Percentiles rank a stretch among this genome's conserved stretches.
Evolutionary conservation across 2,329 filamentous ascomycete genomes (phyloP).

Genomic region (Pyricularia sp.): DNA sequence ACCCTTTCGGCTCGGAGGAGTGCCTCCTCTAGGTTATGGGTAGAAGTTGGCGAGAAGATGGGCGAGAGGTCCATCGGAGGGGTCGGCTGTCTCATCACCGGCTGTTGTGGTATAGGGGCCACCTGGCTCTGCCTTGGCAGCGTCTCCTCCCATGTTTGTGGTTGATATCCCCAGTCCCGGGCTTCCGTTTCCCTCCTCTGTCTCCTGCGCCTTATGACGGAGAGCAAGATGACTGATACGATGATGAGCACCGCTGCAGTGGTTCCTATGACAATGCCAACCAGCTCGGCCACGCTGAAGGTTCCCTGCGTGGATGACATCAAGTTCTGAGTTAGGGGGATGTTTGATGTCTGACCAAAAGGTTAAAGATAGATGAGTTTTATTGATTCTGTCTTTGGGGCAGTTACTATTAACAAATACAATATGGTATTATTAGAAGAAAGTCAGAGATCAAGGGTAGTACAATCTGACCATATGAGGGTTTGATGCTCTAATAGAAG

Average conservation of each 20-base stretch:
- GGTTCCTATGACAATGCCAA: background rate
- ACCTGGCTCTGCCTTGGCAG: background rate
- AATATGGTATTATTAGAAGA: background rate
- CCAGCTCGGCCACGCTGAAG: background rate
- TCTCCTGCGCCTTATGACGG: background rate
- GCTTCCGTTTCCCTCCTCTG: background rate
- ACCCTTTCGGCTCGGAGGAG: background rate
- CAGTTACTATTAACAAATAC: background rate
- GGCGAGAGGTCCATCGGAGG: background rate
- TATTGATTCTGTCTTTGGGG: background rate
- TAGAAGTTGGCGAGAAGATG: background rate
- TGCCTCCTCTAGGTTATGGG: background rate
- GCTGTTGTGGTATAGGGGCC: background rate
- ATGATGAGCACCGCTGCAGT: background rate
- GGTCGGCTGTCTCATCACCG: background rate
- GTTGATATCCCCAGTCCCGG: background rate
- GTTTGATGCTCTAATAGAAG: background rate
- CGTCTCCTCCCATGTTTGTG: background rate
- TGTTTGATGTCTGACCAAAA: background rate
- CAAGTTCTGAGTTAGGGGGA: background rate
- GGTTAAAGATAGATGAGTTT: background rate
- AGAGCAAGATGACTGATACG: background rate
- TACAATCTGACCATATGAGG: background rate
- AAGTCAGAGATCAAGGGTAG: background rate
- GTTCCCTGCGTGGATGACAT: background rate